A percentile compares a stretch with the other conserved stretches of the same genome.
These are phyloP conservation scores for Ulmus americana DNA, from an alignment of 331 rosid genomes.

Conservation along the genomic window DNA sequence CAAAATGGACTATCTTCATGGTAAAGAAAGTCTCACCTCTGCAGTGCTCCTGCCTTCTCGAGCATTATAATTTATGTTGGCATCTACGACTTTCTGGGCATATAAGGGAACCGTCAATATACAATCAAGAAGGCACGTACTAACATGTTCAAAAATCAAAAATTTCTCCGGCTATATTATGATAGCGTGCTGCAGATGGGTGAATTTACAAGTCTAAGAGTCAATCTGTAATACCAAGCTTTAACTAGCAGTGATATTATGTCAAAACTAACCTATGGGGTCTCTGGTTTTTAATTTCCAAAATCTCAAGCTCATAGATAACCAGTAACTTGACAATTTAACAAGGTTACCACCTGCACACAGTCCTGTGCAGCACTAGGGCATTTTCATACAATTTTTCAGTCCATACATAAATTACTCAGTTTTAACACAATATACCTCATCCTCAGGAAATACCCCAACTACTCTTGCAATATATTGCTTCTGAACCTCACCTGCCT, in stretches of 20 bases:
- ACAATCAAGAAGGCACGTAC: constrained; percentile 16
- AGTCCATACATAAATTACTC: constrained; percentile 15
- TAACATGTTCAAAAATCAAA: constrained; percentile 9
- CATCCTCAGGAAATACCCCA: constrained; percentile 68
- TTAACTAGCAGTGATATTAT: background rate
- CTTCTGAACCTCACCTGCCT: constrained; percentile 72
- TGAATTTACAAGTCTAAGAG: background rate
- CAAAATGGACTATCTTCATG: background rate
- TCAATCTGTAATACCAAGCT: background rate
- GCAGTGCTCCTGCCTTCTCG: constrained; percentile 84
- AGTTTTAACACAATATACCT: constrained; percentile 47
- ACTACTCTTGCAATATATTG: constrained; percentile 79
- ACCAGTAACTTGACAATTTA: background rate
- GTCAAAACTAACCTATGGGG: background rate
- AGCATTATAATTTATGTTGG: constrained; percentile 66
- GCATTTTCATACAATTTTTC: background rate
- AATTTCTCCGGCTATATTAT: background rate
- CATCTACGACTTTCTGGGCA: constrained; percentile 65
- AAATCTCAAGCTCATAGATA: background rate
- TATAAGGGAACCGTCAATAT: constrained; percentile 12
- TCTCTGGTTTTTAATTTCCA: background rate
- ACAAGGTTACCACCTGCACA: background rate
- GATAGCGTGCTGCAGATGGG: background rate
- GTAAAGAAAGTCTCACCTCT: constrained; percentile 48
- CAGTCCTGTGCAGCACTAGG: background rate